phyloP scores from a whole-genome alignment of 352 stramenopile genomes.

The Achlya hypogyna region DNA sequence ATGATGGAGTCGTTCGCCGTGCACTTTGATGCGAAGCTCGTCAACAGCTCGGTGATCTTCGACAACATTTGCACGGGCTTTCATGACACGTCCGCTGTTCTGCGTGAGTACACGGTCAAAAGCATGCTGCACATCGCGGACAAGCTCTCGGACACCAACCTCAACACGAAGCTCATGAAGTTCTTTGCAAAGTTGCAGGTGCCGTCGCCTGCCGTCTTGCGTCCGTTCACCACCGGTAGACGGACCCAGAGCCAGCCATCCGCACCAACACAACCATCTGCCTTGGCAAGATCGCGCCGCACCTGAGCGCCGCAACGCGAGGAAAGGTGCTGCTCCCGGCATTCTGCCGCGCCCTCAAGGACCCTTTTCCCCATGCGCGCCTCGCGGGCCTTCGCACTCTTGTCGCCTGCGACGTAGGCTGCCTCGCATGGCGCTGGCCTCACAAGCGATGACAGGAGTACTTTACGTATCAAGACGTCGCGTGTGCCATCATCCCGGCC shows the following conservation, averaged over 20 bases:
- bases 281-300: conserved; percentile 77
- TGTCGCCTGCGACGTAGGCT: conserved; percentile 60
- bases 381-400: conserved; percentile 77
- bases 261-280: conserved; percentile 91
- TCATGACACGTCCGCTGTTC: conserved; percentile 74
- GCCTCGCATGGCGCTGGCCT: background rate
- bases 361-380: conserved; percentile 84
- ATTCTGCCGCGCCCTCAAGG: conserved; percentile 72
- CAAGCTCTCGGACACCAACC: conserved; percentile 82
- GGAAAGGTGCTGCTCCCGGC: conserved; percentile 84
- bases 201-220: no score
- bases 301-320: conserved; percentile 79
- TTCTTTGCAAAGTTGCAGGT: conserved; percentile 88
- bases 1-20: conserved; percentile 87
- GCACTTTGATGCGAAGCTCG: conserved; percentile 83
- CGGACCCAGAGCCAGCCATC: conserved; percentile 85
- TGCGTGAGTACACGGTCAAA: conserved; percentile 89
- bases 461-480: conserved; percentile 63
- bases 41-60: conserved; percentile 86
- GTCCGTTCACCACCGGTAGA: conserved; percentile 26
- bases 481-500: conserved; percentile 59
- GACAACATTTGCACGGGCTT: conserved; percentile 88
- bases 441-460: conserved; percentile 35
- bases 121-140: conserved; percentile 87
- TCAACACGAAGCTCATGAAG: conserved; percentile 90